These are phyloP conservation scores for Multifurca ochricompacta DNA, from an alignment of 768 basidiomycete species.

Conservation along the genomic window DNA sequence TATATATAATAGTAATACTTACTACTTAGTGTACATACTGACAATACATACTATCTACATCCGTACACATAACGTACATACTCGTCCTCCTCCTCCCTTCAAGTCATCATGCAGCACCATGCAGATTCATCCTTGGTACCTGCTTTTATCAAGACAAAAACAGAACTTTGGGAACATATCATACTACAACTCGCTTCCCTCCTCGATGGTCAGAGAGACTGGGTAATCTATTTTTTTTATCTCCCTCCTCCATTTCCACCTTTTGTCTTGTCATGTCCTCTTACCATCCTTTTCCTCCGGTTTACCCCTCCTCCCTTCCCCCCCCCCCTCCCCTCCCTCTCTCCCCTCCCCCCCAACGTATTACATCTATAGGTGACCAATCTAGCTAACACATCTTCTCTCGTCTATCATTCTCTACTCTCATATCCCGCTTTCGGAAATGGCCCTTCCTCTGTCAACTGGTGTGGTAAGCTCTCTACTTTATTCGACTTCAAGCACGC, in stretches of 20 bases:
- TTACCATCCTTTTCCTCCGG: not conserved
- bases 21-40: too few relatives aligned
- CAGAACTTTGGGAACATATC: conserved; percentile 77
- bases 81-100: too few relatives aligned
- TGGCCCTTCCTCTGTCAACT: conserved; percentile 68
- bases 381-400: conserved; percentile 72
- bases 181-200: conserved; percentile 52
- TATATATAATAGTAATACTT: too few relatives aligned
- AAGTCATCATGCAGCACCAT: conserved; percentile 70
- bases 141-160: conserved; percentile 58
- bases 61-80: too few relatives aligned
- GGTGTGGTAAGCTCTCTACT: conserved; percentile 68
- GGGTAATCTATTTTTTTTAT: conserved; percentile 42
- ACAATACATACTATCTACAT: too few relatives aligned
- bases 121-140: conserved; percentile 74
- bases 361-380: conserved; percentile 64
- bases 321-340: too few relatives aligned
- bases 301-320: conserved; percentile 3
- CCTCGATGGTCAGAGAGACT: conserved; percentile 61
- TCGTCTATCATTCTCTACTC: conserved; percentile 71
- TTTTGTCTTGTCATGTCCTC: not conserved
- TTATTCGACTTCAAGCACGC: conserved; percentile 1
- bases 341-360: not conserved
- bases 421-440: conserved; percentile 65
- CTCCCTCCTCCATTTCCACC: not conserved